These are phyloP conservation scores for Fraxinus dipetala DNA, from an alignment of 305 asterid species.

Conservation along the genomic window DNA sequence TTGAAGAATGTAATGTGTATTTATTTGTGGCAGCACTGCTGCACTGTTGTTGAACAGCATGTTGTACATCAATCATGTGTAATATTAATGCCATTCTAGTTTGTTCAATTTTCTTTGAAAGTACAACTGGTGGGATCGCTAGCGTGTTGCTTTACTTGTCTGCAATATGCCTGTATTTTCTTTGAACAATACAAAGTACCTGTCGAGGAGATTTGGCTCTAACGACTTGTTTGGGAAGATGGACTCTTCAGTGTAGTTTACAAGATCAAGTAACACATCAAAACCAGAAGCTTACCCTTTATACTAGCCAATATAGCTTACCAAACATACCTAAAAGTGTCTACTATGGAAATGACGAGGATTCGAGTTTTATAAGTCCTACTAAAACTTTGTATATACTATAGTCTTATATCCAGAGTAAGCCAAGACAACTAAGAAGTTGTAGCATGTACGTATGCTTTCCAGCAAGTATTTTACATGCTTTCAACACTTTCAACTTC, in stretches of 20 bases:
- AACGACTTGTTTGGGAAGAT: neutral
- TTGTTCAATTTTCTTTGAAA: neutral
- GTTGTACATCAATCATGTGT: slow-evolving; percentile 34
- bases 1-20: slow-evolving; percentile 1
- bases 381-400: neutral
- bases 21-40: neutral
- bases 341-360: neutral
- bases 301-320: neutral
- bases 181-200: neutral
- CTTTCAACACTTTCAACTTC: neutral
- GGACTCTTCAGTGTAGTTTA: neutral
- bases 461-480: neutral
- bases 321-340: neutral
- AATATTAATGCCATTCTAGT: slow-evolving; percentile 1
- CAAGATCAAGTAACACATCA: neutral
- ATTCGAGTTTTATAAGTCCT: neutral
- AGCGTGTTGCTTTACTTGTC: neutral
- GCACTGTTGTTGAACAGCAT: slow-evolving; percentile 2
- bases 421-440: neutral
- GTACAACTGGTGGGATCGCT: neutral
- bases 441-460: neutral
- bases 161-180: neutral
- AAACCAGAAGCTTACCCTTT: neutral
- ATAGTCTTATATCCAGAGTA: neutral
- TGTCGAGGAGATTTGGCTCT: neutral